Conservation (phyloP, 257 asterid species). For the Nemophila menziesii region DNA sequence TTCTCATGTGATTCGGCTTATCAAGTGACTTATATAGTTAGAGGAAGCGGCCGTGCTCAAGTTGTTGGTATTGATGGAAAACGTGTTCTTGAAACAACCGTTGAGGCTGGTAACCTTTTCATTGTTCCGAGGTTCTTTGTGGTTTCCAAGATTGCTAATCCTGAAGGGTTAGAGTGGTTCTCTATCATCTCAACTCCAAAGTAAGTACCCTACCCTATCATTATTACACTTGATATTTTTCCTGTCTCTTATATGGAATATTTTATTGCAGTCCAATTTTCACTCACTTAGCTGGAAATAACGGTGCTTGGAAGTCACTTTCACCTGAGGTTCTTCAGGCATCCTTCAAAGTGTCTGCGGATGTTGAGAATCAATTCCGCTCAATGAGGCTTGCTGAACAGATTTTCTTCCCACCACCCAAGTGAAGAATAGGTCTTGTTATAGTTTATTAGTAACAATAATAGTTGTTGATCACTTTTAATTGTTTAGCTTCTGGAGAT, state of each 20-base stretch:
- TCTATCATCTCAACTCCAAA: slow-evolving; percentile 85
- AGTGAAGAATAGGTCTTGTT: slow-evolving; percentile 8
- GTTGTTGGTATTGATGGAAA: slow-evolving; percentile 76
- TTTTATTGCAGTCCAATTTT: slow-evolving; percentile 36
- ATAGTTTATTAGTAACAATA: background rate
- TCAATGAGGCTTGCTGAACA: slow-evolving; percentile 61
- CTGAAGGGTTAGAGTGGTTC: slow-evolving; percentile 88
- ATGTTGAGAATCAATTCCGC: slow-evolving; percentile 54
- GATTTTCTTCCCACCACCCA: slow-evolving; percentile 78
- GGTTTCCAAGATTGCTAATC: slow-evolving; percentile 73
- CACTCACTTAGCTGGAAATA: slow-evolving; percentile 55
- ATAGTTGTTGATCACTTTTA: too few species aligned
- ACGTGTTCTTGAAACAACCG: slow-evolving; percentile 43
- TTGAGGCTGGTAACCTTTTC: slow-evolving; percentile 55
- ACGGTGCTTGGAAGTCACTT: slow-evolving; percentile 52
- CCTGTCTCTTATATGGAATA: too few species aligned
- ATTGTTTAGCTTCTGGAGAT: too few species aligned
- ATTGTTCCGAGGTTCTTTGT: slow-evolving; percentile 71
- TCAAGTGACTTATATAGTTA: slow-evolving; percentile 75
- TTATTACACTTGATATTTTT: too few species aligned
- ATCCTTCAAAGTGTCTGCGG: slow-evolving; percentile 40
- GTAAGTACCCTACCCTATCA: too few species aligned
- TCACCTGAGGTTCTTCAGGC: slow-evolving; percentile 59
- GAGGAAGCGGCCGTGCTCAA: slow-evolving; percentile 76
- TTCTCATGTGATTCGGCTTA: slow-evolving; percentile 82